phyloP scores from a whole-genome alignment of 345 rosid species.

The Rhodamnia rubescens region DNA sequence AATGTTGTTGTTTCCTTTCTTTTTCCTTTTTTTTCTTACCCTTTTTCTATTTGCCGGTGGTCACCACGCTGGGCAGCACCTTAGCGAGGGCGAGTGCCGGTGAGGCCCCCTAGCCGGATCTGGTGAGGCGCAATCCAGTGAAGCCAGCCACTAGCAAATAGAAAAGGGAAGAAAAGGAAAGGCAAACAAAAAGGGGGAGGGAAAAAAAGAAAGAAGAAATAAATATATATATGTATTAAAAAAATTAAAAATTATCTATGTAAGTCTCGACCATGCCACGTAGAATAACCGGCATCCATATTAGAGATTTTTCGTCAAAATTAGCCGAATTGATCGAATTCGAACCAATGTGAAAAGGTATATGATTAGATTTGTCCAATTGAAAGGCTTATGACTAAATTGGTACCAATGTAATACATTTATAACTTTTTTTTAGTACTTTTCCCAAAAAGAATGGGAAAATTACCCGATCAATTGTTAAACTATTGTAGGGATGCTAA shows the following conservation, averaged over 20 bases:
- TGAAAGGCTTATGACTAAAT: background rate
- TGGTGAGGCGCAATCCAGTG: no score
- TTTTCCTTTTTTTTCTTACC: background rate
- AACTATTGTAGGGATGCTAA: background rate
- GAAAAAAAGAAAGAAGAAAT: background rate
- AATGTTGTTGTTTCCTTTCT: background rate
- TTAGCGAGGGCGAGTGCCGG: background rate
- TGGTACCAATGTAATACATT: background rate
- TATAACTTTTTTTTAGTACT: background rate
- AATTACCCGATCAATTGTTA: accelerated
- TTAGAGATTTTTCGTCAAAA: accelerated
- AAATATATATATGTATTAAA: no score
- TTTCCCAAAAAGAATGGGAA: background rate
- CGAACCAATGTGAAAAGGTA: background rate
- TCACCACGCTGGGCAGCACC: background rate
- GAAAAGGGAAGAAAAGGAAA: background rate
- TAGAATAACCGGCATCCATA: accelerated
- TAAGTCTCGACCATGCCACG: accelerated
- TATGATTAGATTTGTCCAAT: accelerated
- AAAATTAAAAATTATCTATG: background rate
- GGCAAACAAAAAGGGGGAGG: no score
- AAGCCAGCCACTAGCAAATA: background rate
- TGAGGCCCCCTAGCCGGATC: no score
- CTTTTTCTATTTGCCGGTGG: background rate
- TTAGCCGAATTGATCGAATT: background rate